These are phyloP conservation scores for Grifola frondosa DNA, from an alignment of 1,284 basidiomycete genomes.

Conservation along the genomic window DNA sequence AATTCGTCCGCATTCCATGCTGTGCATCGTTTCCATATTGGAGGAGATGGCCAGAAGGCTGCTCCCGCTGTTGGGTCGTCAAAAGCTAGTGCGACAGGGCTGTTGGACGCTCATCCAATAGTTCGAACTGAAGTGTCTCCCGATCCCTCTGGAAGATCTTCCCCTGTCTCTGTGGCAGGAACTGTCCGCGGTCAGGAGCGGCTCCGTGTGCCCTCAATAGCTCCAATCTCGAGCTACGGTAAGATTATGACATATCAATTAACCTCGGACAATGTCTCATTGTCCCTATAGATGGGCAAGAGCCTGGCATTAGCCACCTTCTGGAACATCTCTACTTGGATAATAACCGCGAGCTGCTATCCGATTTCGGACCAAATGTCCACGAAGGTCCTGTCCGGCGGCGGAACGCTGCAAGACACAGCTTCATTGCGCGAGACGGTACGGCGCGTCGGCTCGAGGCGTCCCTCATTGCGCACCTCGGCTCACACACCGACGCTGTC, in stretches of 20 bases:
- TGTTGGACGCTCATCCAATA: constrained; percentile 69
- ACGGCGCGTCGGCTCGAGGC: constrained; percentile 63
- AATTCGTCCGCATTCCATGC: constrained; percentile 62
- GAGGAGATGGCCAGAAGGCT: constrained; percentile 76
- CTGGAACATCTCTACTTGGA: constrained; percentile 90
- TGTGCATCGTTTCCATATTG: constrained; percentile 61
- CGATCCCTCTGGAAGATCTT: constrained; percentile 67
- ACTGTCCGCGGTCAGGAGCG: constrained; percentile 49
- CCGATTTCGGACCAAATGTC: constrained; percentile 87
- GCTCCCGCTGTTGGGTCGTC: constrained; percentile 83
- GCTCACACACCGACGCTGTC: constrained; percentile 79
- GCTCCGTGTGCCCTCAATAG: constrained; percentile 46
- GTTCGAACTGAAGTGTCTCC: constrained; percentile 62
- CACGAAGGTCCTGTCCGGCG: constrained; percentile 77
- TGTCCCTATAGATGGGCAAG: constrained; percentile 68
- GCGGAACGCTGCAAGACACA: constrained; percentile 67
- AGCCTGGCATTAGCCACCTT: constrained; percentile 81
- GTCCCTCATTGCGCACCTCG: constrained; percentile 82
- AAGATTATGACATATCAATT: constrained; percentile 18
- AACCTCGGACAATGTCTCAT: not conserved
- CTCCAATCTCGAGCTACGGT: constrained; percentile 75
- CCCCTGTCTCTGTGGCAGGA: constrained; percentile 60
- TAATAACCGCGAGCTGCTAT: constrained; percentile 77
- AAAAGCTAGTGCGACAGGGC: constrained; percentile 71
- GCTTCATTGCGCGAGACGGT: constrained; percentile 59